Base-by-base conservation (phyloP, 2,329 filamentous ascomycete genomes). In the Hymenoscyphus fraxineus region DNA sequence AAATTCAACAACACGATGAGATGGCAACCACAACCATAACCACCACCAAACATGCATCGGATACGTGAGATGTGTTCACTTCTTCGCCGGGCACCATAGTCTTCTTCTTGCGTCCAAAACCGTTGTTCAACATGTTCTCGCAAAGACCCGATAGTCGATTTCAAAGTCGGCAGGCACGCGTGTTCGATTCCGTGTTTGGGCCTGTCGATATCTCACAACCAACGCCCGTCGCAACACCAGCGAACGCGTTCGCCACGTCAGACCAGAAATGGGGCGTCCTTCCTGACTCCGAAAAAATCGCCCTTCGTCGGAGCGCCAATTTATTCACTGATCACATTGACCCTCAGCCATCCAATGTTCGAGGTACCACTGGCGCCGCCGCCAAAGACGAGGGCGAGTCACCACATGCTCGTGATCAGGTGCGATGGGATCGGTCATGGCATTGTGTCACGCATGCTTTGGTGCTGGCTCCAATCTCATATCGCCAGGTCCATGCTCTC, bases 341-440 rank as follows among this genome's bases (percentile, higher is more conserved):
- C 32, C 51, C 55, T 22, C 22, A 38, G 5, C 41, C 62, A 12
- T 63, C 64, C 6, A 31, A 64, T 47, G 31, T 59, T 15, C 58
- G 61, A 64, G 54, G 51, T 38, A 16, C 47, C 47, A 47, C 60
- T n/a, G 31, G 64, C 16, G 35, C 41, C 6, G 65, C 61, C 31
- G 51, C 27, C 13, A 41, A 47, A 10, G 41, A 62, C 35, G 58
- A 47, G n/a, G 60, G 62, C 41, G 61, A 59, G 32, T 67, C 67
- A 54, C 64, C 63, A 40, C 68, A 71, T 60, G 66, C 71, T 9
- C 59, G 66, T 58, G 70, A 76, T 68, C 86, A 88, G 75, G 78
- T 81, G 62, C 80, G 79, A 67, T 87, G 82, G 80, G 85, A 88
- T 72, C 78, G 82, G 66, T 84, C 86, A 64, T 89, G 87, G 87